Evolutionary conservation across 2,329 filamentous ascomycete species (phyloP), one percentile per base, ranked within the genome.

Genomic region (Aureobasidium sp.): DNA sequence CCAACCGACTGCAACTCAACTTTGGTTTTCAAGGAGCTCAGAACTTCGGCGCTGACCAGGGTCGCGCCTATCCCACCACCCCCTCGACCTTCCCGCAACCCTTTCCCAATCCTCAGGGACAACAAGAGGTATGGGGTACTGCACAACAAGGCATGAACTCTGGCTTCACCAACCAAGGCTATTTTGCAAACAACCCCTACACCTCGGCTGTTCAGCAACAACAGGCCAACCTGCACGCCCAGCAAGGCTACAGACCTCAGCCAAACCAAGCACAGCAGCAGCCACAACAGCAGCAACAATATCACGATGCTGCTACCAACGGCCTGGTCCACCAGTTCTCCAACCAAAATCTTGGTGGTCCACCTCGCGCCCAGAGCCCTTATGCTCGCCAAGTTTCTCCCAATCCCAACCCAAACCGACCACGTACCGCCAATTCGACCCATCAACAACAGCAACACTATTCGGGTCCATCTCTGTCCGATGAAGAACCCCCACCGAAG

Each of bases 71-170:
- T 70, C 79, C 79, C 59, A 81, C 93, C 59, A 97, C 93, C 10
- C 93, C 93, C 59, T 97, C 93, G 66, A 96, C 92, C 63, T 97
- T 97, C 72, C 93, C 93, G 13, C 93, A 97, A 77, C 92, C 92
- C 64, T 86, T 85, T 70, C 81, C 82, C 55, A 81, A 81, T 69
- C 79, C 82, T 68, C 77, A 79, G 59, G 81, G 81, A 50, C 82
- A 85, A 73, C 83, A 86, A 67, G 84, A 87, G 69, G 79, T 83
- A 64, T 83, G 83, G 79, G 79, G 79, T 50, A 74, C 78, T 45
- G 55, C 58, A 25, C 75, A 77, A 66, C 78, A 78, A 66, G 41
- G 41, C 16, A 44, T 48, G 59, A 74, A 73, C 64, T 75, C 72
- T 65, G 74, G 72, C 61, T 73, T 73, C 71, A 76, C 67, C 68